Evolutionary conservation across 106 monocot genomes (phyloP), one percentile per base, ranked within the genome.

Genomic region (Allium fistulosum): DNA sequence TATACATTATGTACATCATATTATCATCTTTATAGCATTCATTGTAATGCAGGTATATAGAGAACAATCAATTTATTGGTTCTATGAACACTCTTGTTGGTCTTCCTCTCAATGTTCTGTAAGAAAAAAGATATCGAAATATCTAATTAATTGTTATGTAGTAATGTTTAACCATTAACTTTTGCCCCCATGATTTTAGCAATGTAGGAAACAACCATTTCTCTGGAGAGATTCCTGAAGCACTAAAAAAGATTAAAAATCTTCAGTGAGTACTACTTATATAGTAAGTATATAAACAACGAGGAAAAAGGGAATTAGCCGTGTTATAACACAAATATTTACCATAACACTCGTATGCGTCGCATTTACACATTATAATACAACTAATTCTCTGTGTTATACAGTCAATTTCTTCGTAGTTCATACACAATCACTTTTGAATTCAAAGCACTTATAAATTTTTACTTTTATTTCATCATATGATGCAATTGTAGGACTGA

Each of bases 121-220:
- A 67, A 86, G 94, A 75, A 68, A 26, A 18, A 59, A 7, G 22
- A 62, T 26, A 45, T 4, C 46, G n/a, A 61, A 26, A 48, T 10
- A 52, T 67, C 46, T 57, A 66, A 3, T 48, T 51, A 55, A 6
- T 55, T 6, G 11, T 55, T 55, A 51, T 80, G 9, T 57, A 1
- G n/a, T 27, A 12, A 46, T 46, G 26, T 60, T 4, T 6, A 51
- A 56, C 16, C 9, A 62, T 6, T 68, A 67, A 46, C 48, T 10
- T 52, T 48, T 26, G 59, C 57, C 0, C 56, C 27, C 10, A 28
- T 28, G 26, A 50, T 58, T 16, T 65, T 56, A 94, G 94, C 80
- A 87, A 94, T 70, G 74, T 94, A 61, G 90, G 87, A 79, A 94
- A 90, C 69, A 90, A 90, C 47, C 87, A 45, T 53, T 94, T 94